Base-by-base conservation (phyloP, 1,139 yeast genomes). In the Debaryomyces coudertii region DNA sequence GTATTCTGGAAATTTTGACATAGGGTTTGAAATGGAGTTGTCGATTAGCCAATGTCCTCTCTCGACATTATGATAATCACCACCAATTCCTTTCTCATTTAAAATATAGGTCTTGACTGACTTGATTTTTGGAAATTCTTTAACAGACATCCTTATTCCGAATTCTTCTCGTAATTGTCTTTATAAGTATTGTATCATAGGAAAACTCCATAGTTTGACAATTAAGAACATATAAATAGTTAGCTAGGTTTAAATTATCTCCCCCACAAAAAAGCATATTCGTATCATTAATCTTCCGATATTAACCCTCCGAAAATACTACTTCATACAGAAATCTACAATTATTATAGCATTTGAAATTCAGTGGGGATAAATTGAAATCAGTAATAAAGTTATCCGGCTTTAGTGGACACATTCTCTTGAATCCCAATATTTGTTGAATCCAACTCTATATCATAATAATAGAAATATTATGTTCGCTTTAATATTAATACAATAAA, bases 41-140 rank as follows among this genome's bases (percentile, higher is more conserved):
- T 74, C 79, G 28, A 75, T 68, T 24, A 75, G 61, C 80, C 80
- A 75, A 53, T 76, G 80, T 16, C 79, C 79, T 31, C 62, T 57
- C 39, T 62, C 73, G 39, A 74, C 79, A 56, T 75, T 71, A 53
- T 76, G 80, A 56, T 75, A 75, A 54, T 75, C 80, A 46, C 79
- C 80, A 46, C 79, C 79, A 46, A 69, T 62, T 35, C 78, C 79
- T 51, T 68, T 69, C 36, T 73, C 79, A 45, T 64, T 63, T 30
- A 73, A 56, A 39, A 74, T 61, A 57, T 61, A 75, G 30, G 79
- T 73, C 47, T 67, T 69, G 40, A 75, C 65, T 42, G 62, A 63
- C 47, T 64, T 69, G 55, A 75, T 75, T 46, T 60, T 70, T 44
- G 79, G 79, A 54, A 74, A 73, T 20, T 62, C 65, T 41, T 46